These are phyloP conservation scores for Chaetomiaceae sp. DNA, from an alignment of 2,329 filamentous ascomycete genomes.

Conservation along the genomic window DNA sequence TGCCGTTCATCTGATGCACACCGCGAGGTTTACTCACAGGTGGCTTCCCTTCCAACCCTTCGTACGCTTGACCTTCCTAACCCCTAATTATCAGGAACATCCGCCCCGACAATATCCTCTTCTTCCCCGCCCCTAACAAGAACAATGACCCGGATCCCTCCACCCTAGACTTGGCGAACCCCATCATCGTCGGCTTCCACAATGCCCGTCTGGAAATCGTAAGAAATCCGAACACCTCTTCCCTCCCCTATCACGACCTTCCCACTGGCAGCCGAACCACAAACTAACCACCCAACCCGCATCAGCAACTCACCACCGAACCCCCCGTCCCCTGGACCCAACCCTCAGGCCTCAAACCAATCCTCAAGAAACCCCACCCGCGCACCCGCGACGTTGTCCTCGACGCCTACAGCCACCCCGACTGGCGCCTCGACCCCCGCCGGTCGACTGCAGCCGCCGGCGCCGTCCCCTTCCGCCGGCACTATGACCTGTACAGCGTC, in stretches of 20 bases:
- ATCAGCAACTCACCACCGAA: not conserved
- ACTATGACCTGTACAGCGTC: conserved; percentile 9
- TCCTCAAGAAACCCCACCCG: conserved; percentile 11
- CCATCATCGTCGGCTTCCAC: conserved; percentile 15
- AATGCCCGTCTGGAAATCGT: not conserved
- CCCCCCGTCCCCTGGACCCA: not conserved
- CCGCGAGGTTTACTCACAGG: conserved; percentile 6
- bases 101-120: conserved; percentile 14
- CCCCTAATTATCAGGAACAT: conserved; percentile 1
- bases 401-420: conserved; percentile 12
- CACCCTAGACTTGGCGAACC: conserved; percentile 5
- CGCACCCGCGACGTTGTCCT: conserved; percentile 2
- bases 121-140: conserved; percentile 6
- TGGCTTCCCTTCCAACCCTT: not conserved
- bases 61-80: not conserved
- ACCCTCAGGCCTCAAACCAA: conserved; percentile 11
- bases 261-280: not conserved
- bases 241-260: not conserved
- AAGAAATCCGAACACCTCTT: no score
- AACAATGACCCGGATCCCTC: conserved; percentile 8
- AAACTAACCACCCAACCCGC: no score
- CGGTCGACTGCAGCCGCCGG: no score
- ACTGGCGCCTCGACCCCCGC: not conserved
- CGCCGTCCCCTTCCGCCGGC: not conserved
- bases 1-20: conserved; percentile 12